Evolutionary conservation across 768 basidiomycete genomes (phyloP).

Genomic region (Lactarius pseudohatsudake): DNA sequence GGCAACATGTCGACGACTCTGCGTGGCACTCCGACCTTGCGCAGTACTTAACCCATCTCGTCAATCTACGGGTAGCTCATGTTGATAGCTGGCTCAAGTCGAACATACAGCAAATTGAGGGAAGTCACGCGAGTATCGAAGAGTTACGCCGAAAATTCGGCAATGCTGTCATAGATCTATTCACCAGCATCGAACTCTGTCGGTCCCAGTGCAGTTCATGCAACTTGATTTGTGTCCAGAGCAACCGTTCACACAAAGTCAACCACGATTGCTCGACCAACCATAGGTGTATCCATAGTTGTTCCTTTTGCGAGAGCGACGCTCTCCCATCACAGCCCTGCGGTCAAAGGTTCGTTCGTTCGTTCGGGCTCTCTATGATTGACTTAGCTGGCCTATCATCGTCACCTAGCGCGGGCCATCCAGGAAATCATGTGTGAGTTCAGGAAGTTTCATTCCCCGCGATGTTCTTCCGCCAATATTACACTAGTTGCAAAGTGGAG

Average conservation of each 20-base stretch:
- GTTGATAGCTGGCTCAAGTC: not conserved
- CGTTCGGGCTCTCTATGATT: not conserved
- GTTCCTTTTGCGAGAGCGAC: conserved; percentile 44
- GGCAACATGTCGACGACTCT: not conserved
- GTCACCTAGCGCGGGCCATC: conserved; percentile 51
- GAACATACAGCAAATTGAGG: not conserved
- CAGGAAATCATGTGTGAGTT: conserved; percentile 50
- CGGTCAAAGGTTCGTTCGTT: conserved; percentile 49
- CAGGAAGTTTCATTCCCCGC: not conserved
- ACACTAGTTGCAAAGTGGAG: conserved; percentile 43
- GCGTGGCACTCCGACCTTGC: not conserved
- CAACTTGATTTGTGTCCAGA: conserved; percentile 48
- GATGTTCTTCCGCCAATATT: not conserved
- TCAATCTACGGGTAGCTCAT: not conserved
- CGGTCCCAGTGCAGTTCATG: conserved; percentile 47
- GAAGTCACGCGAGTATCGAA: conserved; percentile 37
- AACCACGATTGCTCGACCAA: conserved; percentile 50
- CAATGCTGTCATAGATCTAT: conserved; percentile 44
- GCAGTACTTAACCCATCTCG: not conserved
- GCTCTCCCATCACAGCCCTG: conserved; percentile 36
- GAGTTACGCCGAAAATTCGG: conserved; percentile 48
- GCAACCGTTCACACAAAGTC: conserved; percentile 43
- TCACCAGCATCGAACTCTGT: conserved; percentile 49
- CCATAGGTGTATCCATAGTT: conserved; percentile 47
- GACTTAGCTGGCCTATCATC: no score